Evolutionary conservation across 1,284 basidiomycete species (phyloP), one percentile per base, ranked within the genome.

Genomic region (Athelia psychrophila): DNA sequence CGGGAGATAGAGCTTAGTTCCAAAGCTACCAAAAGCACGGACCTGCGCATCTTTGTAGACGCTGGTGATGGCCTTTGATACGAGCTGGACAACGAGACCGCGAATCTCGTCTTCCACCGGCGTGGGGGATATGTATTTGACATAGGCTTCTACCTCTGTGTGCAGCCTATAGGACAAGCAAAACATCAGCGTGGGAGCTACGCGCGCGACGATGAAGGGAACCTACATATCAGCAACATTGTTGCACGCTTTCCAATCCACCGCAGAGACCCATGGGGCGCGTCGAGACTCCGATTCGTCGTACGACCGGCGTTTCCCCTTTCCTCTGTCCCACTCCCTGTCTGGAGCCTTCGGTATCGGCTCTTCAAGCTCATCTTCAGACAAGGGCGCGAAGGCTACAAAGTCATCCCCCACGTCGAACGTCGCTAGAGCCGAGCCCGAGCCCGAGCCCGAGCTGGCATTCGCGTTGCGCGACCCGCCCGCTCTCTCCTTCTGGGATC

Each of bases 1-100:
- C 1, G 96, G 96, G 13, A 99, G 79, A 68, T 99, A 99, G 23
- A 99, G 75, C 63, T 94, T 93, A 10, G 96, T 99, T 64, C 91
- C 88, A 66, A 91, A 97, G 61, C 91, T 94, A 16, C 96, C 96
- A 67, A 99, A 99, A 0, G 95, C 88, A 51, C 83, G 71, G 4
- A 98, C 88, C 36, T 82, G 71, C 9, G 95, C 93, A 60, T 96
- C 93, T 0, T 85, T 81, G 74, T 92, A 98, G 22, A 76, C 69
- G 19, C 71, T 66, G 15, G 71, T 74, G 46, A 98, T 79, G 3
- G 86, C 83, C 15, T 77, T 76, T 2, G 86, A 78, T 51, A 98
- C 91, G 42, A 88, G 76, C 45, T 81, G 71, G 36, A 98, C 88
- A 23, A 92, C 79, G 57, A 92, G 79, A 33, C 83, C 76, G 40